Evolutionary conservation across 2,329 filamentous ascomycete genomes (phyloP).

Genomic region (Aspergillus sp.): DNA sequence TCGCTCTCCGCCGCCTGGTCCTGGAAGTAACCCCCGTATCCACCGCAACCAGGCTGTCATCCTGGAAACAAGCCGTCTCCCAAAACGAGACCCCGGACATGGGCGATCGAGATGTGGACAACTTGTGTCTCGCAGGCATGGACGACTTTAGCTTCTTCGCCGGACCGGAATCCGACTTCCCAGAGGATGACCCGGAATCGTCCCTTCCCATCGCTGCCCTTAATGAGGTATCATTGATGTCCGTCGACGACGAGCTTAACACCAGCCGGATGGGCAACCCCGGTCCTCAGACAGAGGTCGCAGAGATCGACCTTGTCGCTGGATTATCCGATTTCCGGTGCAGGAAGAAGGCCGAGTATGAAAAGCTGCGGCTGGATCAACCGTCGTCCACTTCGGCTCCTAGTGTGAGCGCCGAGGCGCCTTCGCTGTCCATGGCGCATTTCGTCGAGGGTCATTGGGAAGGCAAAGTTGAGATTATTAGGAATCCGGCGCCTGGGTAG

Average conservation of each 20-base stretch:
- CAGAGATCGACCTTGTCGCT: constrained; percentile 42
- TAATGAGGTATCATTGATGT: constrained; percentile 35
- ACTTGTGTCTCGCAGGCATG: constrained; percentile 49
- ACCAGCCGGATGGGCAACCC: constrained; percentile 5
- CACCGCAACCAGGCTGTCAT: constrained; percentile 9
- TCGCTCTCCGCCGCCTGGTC: constrained; percentile 47
- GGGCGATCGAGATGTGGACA: constrained; percentile 50
- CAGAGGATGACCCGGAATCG: constrained; percentile 35
- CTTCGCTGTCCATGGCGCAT: constrained; percentile 20
- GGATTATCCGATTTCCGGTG: constrained; percentile 47
- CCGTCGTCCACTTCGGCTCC: constrained; percentile 10
- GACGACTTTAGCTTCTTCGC: constrained; percentile 55
- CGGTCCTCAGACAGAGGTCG: constrained; percentile 7
- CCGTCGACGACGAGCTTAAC: constrained; percentile 20
- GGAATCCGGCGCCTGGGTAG: constrained; percentile 32
- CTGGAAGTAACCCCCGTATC: constrained; percentile 42
- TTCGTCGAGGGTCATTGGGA: constrained; percentile 51
- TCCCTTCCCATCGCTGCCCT: constrained; percentile 35
- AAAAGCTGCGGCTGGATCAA: constrained; percentile 16
- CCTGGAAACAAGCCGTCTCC: constrained; percentile 36
- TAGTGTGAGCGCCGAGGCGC: constrained; percentile 5
- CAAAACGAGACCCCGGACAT: constrained; percentile 43
- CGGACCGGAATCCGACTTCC: constrained; percentile 47
- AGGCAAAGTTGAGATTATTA: constrained; percentile 49
- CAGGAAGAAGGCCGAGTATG: constrained; percentile 42